These are phyloP conservation scores for Aspergillus clavatus DNA, from an alignment of 2,329 filamentous ascomycete species.

Conservation along the genomic window DNA sequence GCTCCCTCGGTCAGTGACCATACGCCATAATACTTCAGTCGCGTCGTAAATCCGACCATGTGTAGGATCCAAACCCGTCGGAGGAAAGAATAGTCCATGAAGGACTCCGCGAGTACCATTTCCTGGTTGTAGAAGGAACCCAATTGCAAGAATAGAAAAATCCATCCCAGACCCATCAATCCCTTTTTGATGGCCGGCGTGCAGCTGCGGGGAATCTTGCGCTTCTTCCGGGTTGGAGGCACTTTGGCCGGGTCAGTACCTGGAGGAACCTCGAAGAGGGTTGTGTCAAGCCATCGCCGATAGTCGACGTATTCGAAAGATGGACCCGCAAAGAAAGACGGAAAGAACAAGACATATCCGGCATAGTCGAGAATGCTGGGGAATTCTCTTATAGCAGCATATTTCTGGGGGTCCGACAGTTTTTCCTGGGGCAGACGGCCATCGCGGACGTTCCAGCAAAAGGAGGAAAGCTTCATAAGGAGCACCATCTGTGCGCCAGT, in stretches of 20 bases:
- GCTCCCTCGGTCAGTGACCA: slow-evolving; percentile 91
- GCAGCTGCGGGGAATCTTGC: slow-evolving; percentile 86
- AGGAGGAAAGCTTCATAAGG: slow-evolving; percentile 94
- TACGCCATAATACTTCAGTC: slow-evolving; percentile 94
- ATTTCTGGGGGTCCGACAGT: slow-evolving; percentile 81
- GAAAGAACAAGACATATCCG: slow-evolving; percentile 94
- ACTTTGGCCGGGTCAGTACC: slow-evolving; percentile 79
- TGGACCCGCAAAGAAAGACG: slow-evolving; percentile 80
- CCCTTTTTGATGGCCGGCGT: slow-evolving; percentile 78
- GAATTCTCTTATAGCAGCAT: slow-evolving; percentile 69
- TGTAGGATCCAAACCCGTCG: slow-evolving; percentile 74
- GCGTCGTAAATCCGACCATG: slow-evolving; percentile 73
- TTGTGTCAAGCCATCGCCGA: slow-evolving; percentile 83
- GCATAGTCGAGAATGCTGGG: slow-evolving; percentile 75
- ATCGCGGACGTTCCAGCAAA: slow-evolving; percentile 97
- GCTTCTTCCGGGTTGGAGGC: slow-evolving; percentile 79
- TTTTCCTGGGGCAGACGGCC: slow-evolving; percentile 72
- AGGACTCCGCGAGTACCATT: slow-evolving; percentile 62
- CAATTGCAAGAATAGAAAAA: slow-evolving; percentile 70
- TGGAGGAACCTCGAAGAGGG: slow-evolving; percentile 84
- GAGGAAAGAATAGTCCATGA: slow-evolving; percentile 62
- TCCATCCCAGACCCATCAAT: slow-evolving; percentile 68
- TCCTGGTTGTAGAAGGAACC: slow-evolving; percentile 61
- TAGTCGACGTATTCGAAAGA: slow-evolving; percentile 96
- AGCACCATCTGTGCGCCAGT: slow-evolving; percentile 96